These are phyloP conservation scores for Oehlia diaphana DNA, from an alignment of 192 early-diverging fungal genomes.

Conservation along the genomic window DNA sequence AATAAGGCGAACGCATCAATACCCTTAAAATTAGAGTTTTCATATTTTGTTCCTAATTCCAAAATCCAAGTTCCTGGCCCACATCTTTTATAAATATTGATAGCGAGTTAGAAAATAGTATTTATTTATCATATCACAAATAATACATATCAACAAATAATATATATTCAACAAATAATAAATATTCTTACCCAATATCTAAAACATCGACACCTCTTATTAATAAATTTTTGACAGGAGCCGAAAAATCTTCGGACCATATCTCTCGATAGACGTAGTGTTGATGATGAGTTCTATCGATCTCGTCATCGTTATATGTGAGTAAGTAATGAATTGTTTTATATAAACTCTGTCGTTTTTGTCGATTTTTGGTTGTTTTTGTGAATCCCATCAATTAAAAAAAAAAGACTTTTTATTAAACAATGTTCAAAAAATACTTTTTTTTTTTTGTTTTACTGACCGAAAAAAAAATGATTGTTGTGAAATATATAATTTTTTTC, in stretches of 20 bases:
- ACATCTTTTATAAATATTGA: not conserved
- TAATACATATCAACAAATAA: not conserved
- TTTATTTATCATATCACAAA: too few relatives aligned
- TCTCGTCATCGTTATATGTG: not conserved
- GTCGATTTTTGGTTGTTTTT: too few relatives aligned
- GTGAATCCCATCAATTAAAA: too few relatives aligned
- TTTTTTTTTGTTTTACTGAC: too few relatives aligned
- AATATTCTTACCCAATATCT: conserved; percentile 13
- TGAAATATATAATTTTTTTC: too few relatives aligned
- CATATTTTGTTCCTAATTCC: not conserved
- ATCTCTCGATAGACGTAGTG: not conserved
- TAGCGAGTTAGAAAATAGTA: too few relatives aligned
- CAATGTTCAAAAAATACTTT: too few relatives aligned
- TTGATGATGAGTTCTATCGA: not conserved
- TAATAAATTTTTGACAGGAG: conserved; percentile 1
- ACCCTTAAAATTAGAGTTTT: not conserved
- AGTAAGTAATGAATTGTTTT: not conserved
- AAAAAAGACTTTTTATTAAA: too few relatives aligned
- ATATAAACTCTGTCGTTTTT: too few relatives aligned
- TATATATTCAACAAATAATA: not conserved
- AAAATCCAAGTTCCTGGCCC: not conserved
- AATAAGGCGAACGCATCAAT: not conserved
- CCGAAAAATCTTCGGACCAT: conserved; percentile 2
- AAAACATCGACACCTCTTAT: not conserved
- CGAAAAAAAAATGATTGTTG: too few relatives aligned